Evolutionary conservation across 768 basidiomycete species (phyloP).

Genomic region (Tricholoma matsutake): DNA sequence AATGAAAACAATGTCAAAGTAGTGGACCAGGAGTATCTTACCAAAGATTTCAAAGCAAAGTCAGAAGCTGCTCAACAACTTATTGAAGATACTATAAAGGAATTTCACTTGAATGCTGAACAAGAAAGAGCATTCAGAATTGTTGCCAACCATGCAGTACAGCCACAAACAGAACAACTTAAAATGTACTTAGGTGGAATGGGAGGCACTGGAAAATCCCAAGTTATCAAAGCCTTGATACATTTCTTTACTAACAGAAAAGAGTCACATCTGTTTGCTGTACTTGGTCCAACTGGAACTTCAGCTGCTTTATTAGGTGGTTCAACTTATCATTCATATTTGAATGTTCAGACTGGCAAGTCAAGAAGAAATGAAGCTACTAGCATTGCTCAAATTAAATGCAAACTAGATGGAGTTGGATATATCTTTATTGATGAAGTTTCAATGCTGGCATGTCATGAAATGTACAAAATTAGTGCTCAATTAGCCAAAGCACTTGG

Average conservation of each 20-base stretch:
- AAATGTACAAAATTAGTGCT: no score
- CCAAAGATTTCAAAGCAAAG: background rate
- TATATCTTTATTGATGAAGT: slow-evolving; percentile 40
- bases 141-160: slow-evolving; percentile 22
- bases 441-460: no score
- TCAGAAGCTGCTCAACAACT: background rate
- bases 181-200: slow-evolving; percentile 31
- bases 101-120: slow-evolving; percentile 26
- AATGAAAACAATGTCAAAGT: slow-evolving; percentile 3
- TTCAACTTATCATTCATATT: slow-evolving; percentile 25
- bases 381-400: slow-evolving; percentile 2
- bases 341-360: slow-evolving; percentile 11
- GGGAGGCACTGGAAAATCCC: no score
- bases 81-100: slow-evolving; percentile 1
- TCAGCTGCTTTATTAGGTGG: slow-evolving; percentile 25
- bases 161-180: slow-evolving; percentile 8
- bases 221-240: slow-evolving; percentile 26
- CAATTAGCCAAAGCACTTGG: no score
- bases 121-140: slow-evolving; percentile 29
- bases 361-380: background rate
- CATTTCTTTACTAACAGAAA: no score
- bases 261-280: no score
- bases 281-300: no score
- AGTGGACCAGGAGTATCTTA: background rate
- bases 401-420: slow-evolving; percentile 22